Conservation (phyloP, 1,139 yeast species). For the Geotrichum histeridarum region DNA sequence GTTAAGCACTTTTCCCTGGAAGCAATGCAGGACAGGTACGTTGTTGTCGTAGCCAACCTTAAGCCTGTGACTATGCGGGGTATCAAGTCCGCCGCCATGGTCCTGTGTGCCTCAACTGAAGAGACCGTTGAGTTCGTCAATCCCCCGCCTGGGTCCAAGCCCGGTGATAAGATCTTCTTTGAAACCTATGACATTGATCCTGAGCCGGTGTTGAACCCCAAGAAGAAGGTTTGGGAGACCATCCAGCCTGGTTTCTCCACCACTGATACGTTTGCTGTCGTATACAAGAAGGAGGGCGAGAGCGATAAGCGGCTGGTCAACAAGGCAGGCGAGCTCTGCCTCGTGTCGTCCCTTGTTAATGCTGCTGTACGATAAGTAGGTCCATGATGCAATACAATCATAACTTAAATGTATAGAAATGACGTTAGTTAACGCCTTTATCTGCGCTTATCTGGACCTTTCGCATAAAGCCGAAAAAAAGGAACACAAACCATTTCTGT, state of each 20-base stretch:
- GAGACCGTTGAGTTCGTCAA: slow-evolving; percentile 79
- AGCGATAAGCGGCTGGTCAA: slow-evolving; percentile 72
- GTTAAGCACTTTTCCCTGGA: slow-evolving; percentile 73
- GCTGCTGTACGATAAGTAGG: slow-evolving; percentile 64
- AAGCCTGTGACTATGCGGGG: slow-evolving; percentile 94
- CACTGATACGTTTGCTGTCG: slow-evolving; percentile 65
- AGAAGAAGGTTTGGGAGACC: slow-evolving; percentile 96
- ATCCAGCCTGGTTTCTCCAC: slow-evolving; percentile 88
- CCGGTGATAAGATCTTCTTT: slow-evolving; percentile 95
- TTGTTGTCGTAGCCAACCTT: slow-evolving; percentile 79
- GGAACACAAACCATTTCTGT: too few species aligned
- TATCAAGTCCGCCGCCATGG: slow-evolving; percentile 93
- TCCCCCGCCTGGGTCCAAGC: slow-evolving; percentile 87
- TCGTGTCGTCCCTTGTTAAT: slow-evolving; percentile 57
- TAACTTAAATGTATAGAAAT: background rate
- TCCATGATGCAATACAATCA: background rate
- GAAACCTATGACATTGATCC: slow-evolving; percentile 77
- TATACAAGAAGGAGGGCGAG: slow-evolving; percentile 76
- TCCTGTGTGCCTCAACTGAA: slow-evolving; percentile 73
- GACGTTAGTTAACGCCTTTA: too few species aligned
- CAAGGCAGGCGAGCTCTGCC: slow-evolving; percentile 67
- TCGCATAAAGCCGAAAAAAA: too few species aligned
- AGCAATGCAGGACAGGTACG: slow-evolving; percentile 74
- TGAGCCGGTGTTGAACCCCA: slow-evolving; percentile 89
- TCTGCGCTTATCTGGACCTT: too few species aligned